Evolutionary conservation across 2,329 filamentous ascomycete species (phyloP), one percentile per base, ranked within the genome.

Genomic region (Sporothrix variecibatus): DNA sequence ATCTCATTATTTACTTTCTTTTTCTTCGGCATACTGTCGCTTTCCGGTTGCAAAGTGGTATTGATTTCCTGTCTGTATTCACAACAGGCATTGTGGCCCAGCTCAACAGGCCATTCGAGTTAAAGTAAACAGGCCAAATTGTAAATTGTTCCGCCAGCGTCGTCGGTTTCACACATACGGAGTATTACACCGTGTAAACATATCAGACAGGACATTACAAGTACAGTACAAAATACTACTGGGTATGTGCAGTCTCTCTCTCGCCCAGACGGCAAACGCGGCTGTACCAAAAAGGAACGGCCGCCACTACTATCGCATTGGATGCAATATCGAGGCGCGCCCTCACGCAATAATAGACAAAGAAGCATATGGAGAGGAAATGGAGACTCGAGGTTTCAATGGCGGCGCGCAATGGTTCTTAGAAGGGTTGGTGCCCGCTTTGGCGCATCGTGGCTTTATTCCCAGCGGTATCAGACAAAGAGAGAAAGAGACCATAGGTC

Each of bases 321-420:
- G 6, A 64, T 65, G 62, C 62, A 65, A 65, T 46, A 65, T 43
- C 38, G 38, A 46, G 60, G 60, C 38, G 46, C 34, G 60, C 34
- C 58, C 28, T 31, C 38, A 43, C 11, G 34, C 2, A 12, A 12
- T 8, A 60, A 60, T 23, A 56, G 53, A 62, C 31, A 62, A 40
- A 40, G 58, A 49, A 12, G 43, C 43, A 49, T 12, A 49, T 43
- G 40, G 40, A 17, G 7, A 23, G 23, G 31, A 67, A 12, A 40
- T n/a, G 58, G 20, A 38, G 38, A 17, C 6, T 9, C 20, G 58
- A 23, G 17, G 20, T 38, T 53, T 7, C 65, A 53, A 71, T 71
- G 51, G 67, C 60, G 58, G 73, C 73, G 73, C 73, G 60, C 60
- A 74, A 74, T 74, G 73, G 68, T 72, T 67, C 73, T 64, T 11